These are phyloP conservation scores for Xerocomus amazonicus DNA, from an alignment of 1,284 basidiomycete species.

Conservation along the genomic window DNA sequence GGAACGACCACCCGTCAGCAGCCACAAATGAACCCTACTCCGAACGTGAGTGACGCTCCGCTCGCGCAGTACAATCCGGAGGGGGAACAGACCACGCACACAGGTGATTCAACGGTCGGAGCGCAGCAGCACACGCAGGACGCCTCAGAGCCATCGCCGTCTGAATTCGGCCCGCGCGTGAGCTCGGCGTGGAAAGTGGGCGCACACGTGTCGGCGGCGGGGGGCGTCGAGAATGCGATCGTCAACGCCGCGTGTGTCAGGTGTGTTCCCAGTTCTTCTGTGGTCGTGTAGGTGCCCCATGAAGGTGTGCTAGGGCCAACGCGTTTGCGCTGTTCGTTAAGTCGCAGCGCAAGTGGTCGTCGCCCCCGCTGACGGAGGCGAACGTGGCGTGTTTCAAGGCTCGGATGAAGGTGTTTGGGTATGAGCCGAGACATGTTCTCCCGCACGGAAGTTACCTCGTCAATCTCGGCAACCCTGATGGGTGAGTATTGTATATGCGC, in stretches of 20 bases:
- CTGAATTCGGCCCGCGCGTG: slow-evolving; percentile 29
- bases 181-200: slow-evolving; percentile 64
- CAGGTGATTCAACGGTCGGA: neutral
- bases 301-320: slow-evolving; percentile 53
- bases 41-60: slow-evolving; percentile 11
- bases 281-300: too few relatives aligned
- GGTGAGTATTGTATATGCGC: slow-evolving; percentile 41
- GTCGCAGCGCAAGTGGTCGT: slow-evolving; percentile 78
- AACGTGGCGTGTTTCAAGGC: slow-evolving; percentile 54
- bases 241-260: slow-evolving; percentile 70
- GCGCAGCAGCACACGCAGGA: too few relatives aligned
- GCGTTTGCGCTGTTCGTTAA: slow-evolving; percentile 84
- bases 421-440: slow-evolving; percentile 56
- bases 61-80: too few relatives aligned
- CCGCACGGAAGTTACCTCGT: slow-evolving; percentile 86
- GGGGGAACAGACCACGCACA: neutral
- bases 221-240: slow-evolving; percentile 74
- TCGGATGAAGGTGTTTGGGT: slow-evolving; percentile 56
- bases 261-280: slow-evolving; percentile 35
- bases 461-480: slow-evolving; percentile 80
- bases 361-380: slow-evolving; percentile 51
- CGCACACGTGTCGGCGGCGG: slow-evolving; percentile 79
- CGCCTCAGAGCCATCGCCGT: slow-evolving; percentile 3
- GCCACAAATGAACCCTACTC: neutral
- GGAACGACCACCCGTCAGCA: neutral